Evolutionary conservation across 75 land plant genomes (phyloP).

Genomic region (Selaginella moellendorffii): DNA sequence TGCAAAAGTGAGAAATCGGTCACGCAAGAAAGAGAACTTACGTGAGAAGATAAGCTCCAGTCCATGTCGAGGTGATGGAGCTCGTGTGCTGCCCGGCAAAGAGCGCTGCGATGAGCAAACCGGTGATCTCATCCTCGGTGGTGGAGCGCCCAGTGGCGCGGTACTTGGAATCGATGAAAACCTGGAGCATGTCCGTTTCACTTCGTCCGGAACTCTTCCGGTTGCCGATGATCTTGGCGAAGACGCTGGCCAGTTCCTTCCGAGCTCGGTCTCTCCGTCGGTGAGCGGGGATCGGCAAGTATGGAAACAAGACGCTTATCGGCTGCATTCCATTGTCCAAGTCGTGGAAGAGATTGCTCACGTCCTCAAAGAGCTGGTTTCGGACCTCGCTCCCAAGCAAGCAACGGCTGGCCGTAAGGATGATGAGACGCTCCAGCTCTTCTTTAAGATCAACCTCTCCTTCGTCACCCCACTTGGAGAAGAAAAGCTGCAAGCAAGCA

Average conservation of each 20-base stretch:
- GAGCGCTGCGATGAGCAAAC: constrained; percentile 84
- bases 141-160: constrained; percentile 67
- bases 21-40: constrained; percentile 9
- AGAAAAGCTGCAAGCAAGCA: constrained; percentile 41
- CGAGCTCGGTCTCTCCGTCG: constrained; percentile 73
- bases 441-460: constrained; percentile 84
- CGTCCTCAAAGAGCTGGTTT: constrained; percentile 78
- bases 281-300: constrained; percentile 91
- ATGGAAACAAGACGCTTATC: constrained; percentile 77
- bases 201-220: constrained; percentile 42
- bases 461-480: constrained; percentile 85
- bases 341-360: constrained; percentile 85
- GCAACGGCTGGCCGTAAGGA: constrained; percentile 85
- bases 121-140: constrained; percentile 71
- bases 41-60: constrained; percentile 75
- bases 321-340: constrained; percentile 97
- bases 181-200: constrained; percentile 82
- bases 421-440: constrained; percentile 90
- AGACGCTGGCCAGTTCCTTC: constrained; percentile 57
- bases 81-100: constrained; percentile 99
- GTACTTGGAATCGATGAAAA: constrained; percentile 94
- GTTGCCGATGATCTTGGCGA: constrained; percentile 49
- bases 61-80: constrained; percentile 97
- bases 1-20: background rate
- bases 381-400: constrained; percentile 83